phyloP scores from a whole-genome alignment of 768 basidiomycete genomes.

The Agaricus sinodeliciosus region DNA sequence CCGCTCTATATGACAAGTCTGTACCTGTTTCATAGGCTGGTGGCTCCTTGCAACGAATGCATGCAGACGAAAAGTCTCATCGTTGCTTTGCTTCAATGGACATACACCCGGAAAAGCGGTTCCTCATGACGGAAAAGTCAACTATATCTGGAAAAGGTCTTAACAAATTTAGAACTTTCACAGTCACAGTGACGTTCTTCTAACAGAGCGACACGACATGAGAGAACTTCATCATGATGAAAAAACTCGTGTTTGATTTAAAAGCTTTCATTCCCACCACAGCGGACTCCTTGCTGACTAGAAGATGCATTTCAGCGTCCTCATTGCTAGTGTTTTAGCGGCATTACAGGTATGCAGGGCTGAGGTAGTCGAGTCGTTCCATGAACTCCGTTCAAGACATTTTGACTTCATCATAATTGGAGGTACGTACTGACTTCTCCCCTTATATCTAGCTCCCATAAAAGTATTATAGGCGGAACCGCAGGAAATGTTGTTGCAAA shows the following conservation, averaged over 20 bases:
- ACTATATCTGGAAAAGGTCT: neutral
- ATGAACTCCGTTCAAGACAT: neutral
- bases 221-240: neutral
- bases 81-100: too few species aligned
- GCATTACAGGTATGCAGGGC: neutral
- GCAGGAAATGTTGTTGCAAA: constrained; percentile 54
- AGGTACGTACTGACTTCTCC: constrained; percentile 2
- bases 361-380: constrained; percentile 5
- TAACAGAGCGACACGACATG: constrained; percentile 3
- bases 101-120: too few species aligned
- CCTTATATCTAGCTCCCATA: neutral
- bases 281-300: neutral
- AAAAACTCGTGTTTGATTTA: neutral
- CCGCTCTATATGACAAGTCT: too few species aligned
- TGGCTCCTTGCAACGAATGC: too few species aligned
- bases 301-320: neutral
- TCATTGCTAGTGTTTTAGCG: neutral
- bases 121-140: too few species aligned
- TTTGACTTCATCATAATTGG: constrained; percentile 14
- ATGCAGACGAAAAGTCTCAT: too few species aligned
- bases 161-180: neutral
- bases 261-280: neutral
- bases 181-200: neutral
- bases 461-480: constrained; percentile 33
- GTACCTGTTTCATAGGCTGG: too few species aligned